A percentile compares a stretch with the other conserved stretches of the same genome.
These are phyloP conservation scores for Silene conica DNA, from an alignment of 148 eudicot genomes.

Conservation along the genomic window DNA sequence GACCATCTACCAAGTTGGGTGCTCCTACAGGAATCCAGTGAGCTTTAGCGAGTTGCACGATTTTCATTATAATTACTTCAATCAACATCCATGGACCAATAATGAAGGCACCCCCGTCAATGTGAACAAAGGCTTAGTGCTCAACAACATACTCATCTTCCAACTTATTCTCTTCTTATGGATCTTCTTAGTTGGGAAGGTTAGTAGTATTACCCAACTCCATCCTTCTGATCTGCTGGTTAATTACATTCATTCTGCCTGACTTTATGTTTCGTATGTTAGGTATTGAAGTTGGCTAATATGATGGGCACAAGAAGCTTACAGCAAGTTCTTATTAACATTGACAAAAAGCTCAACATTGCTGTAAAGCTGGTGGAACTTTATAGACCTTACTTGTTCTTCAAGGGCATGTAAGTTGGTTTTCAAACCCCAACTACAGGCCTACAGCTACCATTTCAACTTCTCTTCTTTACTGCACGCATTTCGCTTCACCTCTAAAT, in stretches of 20 bases:
- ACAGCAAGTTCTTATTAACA: not conserved
- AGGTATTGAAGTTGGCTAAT: conserved; percentile 3
- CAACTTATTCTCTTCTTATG: conserved; percentile 9
- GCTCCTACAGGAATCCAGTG: conserved; percentile 20
- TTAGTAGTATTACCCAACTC: not conserved
- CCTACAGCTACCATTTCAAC: too few species aligned
- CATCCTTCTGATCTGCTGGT: too few species aligned
- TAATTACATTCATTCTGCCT: too few species aligned
- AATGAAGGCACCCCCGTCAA: conserved; percentile 8
- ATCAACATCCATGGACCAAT: conserved; percentile 18
- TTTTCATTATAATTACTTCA: not conserved
- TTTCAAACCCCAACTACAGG: too few species aligned
- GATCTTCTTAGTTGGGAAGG: conserved; percentile 3
- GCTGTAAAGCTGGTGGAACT: conserved; percentile 15
- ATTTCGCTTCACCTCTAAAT: not conserved
- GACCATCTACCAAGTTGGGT: conserved; percentile 19
- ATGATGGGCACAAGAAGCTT: not conserved
- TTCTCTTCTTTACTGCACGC: too few species aligned
- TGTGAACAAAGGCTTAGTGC: not conserved
- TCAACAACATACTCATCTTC: conserved; percentile 7
- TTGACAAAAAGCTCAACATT: conserved; percentile 16
- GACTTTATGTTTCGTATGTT: too few species aligned
- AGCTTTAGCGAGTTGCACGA: conserved; percentile 8
- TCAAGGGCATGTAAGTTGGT: conserved; percentile 25
- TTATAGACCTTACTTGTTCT: conserved; percentile 26